Conservation (phyloP, 2,329 filamentous ascomycete genomes). For the Pestalotiopsis sp. region DNA sequence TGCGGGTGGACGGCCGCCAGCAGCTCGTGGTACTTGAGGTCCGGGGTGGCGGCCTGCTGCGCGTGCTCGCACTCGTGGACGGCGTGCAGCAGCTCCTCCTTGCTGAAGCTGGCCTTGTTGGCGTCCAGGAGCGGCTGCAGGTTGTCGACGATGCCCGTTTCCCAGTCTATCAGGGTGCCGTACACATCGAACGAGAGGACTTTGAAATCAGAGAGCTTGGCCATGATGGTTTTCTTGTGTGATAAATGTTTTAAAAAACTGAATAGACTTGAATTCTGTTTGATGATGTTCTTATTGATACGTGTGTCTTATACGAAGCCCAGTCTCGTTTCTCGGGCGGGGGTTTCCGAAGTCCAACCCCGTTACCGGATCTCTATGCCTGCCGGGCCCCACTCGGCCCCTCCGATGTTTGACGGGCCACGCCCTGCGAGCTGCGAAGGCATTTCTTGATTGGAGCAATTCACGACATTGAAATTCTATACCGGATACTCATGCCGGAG, state of each 20-base stretch:
- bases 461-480: no score
- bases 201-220: conserved; percentile 15
- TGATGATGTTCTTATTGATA: not conserved
- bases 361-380: not conserved
- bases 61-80: conserved; percentile 37
- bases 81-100: conserved; percentile 35
- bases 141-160: conserved; percentile 60
- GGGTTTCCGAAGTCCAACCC: not conserved
- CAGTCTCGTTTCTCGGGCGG: not conserved
- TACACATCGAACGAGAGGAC: conserved; percentile 74
- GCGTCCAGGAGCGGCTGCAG: conserved; percentile 51
- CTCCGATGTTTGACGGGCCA: not conserved
- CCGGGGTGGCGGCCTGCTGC: conserved; percentile 56
- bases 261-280: not conserved
- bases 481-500: no score
- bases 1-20: conserved; percentile 49
- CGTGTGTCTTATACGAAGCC: not conserved
- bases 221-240: not conserved
- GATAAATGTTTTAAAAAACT: not conserved
- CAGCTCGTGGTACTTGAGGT: conserved; percentile 59
- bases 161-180: conserved; percentile 79
- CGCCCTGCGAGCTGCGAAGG: not conserved
- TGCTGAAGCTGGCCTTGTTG: conserved; percentile 32
- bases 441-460: not conserved
- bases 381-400: not conserved